Evolutionary conservation across 768 basidiomycete species (phyloP).

Genomic region (Kwoniella heveanensis): DNA sequence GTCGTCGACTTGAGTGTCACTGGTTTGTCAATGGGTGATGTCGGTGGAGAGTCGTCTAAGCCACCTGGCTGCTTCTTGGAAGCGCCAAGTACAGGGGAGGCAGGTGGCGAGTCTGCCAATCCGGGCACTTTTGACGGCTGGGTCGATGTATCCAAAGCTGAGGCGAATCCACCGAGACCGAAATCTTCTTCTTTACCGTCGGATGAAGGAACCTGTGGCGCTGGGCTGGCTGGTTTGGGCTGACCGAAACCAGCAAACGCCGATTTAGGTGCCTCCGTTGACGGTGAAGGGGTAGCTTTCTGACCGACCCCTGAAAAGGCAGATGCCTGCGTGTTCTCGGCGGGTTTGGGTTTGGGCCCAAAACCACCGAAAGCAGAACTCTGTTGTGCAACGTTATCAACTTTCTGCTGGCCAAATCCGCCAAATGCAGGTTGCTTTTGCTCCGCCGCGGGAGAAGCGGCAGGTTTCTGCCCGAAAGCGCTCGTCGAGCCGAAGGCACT

Average conservation of each 20-base stretch:
- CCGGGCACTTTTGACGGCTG: slow-evolving; percentile 33
- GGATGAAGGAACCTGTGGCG: slow-evolving; percentile 5
- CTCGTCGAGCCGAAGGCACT: slow-evolving; percentile 29
- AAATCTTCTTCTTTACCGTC: slow-evolving; percentile 28
- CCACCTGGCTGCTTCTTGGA: slow-evolving; percentile 25
- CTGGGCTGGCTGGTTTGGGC: slow-evolving; percentile 8
- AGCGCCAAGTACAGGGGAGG: slow-evolving; percentile 24
- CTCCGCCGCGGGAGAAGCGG: slow-evolving; percentile 7
- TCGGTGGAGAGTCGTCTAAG: slow-evolving; percentile 41
- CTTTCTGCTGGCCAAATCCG: background rate
- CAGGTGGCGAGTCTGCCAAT: slow-evolving; percentile 41
- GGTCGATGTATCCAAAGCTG: slow-evolving; percentile 30
- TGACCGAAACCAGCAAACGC: slow-evolving; percentile 38
- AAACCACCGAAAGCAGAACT: slow-evolving; percentile 14
- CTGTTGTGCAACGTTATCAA: background rate
- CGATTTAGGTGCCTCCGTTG: slow-evolving; percentile 15
- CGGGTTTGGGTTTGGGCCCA: slow-evolving; percentile 9
- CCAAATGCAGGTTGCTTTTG: slow-evolving; percentile 16
- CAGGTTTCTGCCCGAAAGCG: slow-evolving; percentile 37
- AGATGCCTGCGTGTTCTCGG: background rate
- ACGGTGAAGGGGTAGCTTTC: slow-evolving; percentile 5
- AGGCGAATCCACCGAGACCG: slow-evolving; percentile 46
- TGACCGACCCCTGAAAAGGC: slow-evolving; percentile 3
- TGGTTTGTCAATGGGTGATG: slow-evolving; percentile 26
- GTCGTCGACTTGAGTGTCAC: slow-evolving; percentile 11